Base-by-base conservation (phyloP, 225 moss, liverwort and hornwort species). In the Sphagnum contortum region DNA sequence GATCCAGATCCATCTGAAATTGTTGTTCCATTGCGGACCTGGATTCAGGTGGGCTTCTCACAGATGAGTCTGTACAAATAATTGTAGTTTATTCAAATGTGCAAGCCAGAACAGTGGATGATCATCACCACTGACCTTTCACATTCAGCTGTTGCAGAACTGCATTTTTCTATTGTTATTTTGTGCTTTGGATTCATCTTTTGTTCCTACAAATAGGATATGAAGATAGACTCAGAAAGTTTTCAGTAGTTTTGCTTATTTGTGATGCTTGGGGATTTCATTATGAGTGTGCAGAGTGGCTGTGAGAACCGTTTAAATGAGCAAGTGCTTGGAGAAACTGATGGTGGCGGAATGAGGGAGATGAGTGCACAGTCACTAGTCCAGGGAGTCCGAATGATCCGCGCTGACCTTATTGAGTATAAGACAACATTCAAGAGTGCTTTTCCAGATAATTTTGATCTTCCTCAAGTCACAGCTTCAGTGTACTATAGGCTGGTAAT, bases 401-500 rank as follows among this genome's bases (percentile, higher is more conserved):
- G 77, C 9, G 64, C 68, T 4, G 81, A 81, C 56, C 57, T 81
- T 63, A 44, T 60, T n/a, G 81, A 77, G 55, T 72, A 75, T 54
- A 66, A 51, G 4, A 64, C 72, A 5, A 60, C 61, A 10, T 77
- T 59, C 55, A 55, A 52, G 8, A 69, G 52, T 12, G 77, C 71
- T 58, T 81, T 81, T 67, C 81, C 81, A 5, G 64, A 71, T 67
- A 72, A 66, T 1, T 71, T 77, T 48, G 62, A 62, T 12, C 66
- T 81, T 47, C 71, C 66, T 68, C 63, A 65, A 59, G 54, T 72
- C 52, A 77, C 77, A 44, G 72, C 74, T 66, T 77, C 72, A 49
- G 56, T 72, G 50, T 67, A 77, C 48, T 81, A 75, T 68, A 77
- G 59, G 74, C 72, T 81, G 74, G 81, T 81, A 57, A 29, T 59